phyloP scores from a whole-genome alignment of 768 basidiomycete species.

The Trametes cubensis region DNA sequence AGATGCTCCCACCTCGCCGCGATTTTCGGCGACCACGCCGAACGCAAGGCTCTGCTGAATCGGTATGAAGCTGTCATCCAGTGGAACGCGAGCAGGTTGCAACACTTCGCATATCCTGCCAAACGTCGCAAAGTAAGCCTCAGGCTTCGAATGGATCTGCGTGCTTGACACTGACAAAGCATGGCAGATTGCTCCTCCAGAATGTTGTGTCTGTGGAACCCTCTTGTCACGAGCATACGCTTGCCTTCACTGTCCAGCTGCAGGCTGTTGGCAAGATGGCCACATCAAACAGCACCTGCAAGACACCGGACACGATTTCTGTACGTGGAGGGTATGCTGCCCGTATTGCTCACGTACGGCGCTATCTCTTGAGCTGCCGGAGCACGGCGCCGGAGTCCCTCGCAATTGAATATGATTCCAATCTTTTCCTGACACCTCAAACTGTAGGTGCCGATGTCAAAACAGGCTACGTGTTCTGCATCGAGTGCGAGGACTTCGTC shows the following conservation, averaged over 20 bases:
- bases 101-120: conserved; percentile 49
- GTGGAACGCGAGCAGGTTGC: conserved; percentile 54
- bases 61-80: conserved; percentile 57
- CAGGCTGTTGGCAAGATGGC: conserved; percentile 67
- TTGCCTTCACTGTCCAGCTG: conserved; percentile 71
- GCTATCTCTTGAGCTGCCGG: not conserved
- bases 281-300: conserved; percentile 64
- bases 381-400: not conserved
- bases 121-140: conserved; percentile 67
- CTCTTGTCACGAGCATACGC: conserved; percentile 66
- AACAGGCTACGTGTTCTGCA: conserved; percentile 76
- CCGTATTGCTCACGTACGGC: not conserved
- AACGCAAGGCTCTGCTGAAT: conserved; percentile 37
- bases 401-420: not conserved
- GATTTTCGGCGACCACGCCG: conserved; percentile 39
- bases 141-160: not conserved
- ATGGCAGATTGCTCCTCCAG: conserved; percentile 55
- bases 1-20: conserved; percentile 46
- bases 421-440: not conserved
- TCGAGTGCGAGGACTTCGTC: conserved; percentile 73
- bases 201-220: conserved; percentile 61
- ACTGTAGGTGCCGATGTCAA: conserved; percentile 69
- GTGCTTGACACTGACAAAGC: not conserved
- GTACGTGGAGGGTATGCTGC: conserved; percentile 46
- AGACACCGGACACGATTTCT: conserved; percentile 61